These are phyloP conservation scores for Athelia sp. DNA, from an alignment of 1,284 basidiomycete genomes.

Conservation along the genomic window DNA sequence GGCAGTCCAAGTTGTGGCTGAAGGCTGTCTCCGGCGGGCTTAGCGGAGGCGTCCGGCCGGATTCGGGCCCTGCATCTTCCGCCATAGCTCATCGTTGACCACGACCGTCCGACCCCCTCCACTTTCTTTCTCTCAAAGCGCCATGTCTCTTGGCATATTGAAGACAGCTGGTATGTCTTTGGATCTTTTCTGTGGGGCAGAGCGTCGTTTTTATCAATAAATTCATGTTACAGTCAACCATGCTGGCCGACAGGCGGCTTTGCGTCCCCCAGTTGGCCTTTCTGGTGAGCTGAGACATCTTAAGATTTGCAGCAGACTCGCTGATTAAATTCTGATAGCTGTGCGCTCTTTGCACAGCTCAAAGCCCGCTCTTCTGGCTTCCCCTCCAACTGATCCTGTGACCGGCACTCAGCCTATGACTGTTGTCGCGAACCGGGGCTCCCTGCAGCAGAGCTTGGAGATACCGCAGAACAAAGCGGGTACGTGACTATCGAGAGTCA, in stretches of 20 bases:
- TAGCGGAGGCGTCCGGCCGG: not conserved
- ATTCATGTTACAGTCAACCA: slow-evolving; percentile 28
- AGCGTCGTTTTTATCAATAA: not conserved
- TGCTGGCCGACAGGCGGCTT: slow-evolving; percentile 39
- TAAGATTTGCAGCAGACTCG: not conserved
- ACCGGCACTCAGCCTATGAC: slow-evolving; percentile 53
- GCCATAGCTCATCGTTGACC: not conserved
- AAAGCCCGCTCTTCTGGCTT: slow-evolving; percentile 30
- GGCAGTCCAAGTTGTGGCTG: too few relatives aligned
- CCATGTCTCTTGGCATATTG: slow-evolving; percentile 48
- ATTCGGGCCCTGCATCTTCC: not conserved
- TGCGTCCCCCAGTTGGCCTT: slow-evolving; percentile 40
- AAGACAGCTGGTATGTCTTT: slow-evolving; percentile 40
- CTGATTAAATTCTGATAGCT: slow-evolving; percentile 26
- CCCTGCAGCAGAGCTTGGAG: slow-evolving; percentile 84
- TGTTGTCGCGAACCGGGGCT: slow-evolving; percentile 66
- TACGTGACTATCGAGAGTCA: slow-evolving; percentile 32
- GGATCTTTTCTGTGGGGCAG: not conserved
- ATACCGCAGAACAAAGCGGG: slow-evolving; percentile 88
- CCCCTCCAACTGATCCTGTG: slow-evolving; percentile 27
- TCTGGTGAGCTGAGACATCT: slow-evolving; percentile 29
- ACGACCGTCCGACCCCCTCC: not conserved
- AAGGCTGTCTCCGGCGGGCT: too few relatives aligned
- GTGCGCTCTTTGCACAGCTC: slow-evolving; percentile 55
- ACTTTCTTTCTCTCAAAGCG: slow-evolving; percentile 14